phyloP scores from a whole-genome alignment of 805 yeast genomes.

The Metschnikowia koreensis region DNA sequence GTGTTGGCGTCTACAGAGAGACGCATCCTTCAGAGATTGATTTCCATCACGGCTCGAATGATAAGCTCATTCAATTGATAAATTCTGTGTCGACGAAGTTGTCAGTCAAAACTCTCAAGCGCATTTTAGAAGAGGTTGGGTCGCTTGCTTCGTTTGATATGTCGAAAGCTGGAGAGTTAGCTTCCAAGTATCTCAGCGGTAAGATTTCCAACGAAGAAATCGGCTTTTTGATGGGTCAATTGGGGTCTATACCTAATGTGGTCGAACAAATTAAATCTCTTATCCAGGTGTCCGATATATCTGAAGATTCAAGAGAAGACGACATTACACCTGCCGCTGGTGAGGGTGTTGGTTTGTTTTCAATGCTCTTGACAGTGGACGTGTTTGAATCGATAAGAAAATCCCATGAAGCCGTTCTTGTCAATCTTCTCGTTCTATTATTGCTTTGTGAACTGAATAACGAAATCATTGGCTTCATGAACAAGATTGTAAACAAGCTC shows the following conservation, averaged over 20 bases:
- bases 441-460: conserved; percentile 34
- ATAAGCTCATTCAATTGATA: conserved; percentile 22
- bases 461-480: conserved; percentile 23
- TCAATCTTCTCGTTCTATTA: conserved; percentile 30
- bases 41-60: conserved; percentile 17
- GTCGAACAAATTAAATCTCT: conserved; percentile 24
- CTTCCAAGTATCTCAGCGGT: conserved; percentile 20
- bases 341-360: conserved; percentile 22
- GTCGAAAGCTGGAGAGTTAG: conserved; percentile 23
- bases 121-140: conserved; percentile 20
- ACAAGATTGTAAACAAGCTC: conserved; percentile 25
- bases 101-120: conserved; percentile 30
- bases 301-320: conserved; percentile 1
- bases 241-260: conserved; percentile 28
- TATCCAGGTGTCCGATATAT: conserved; percentile 15
- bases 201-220: conserved; percentile 29
- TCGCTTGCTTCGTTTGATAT: conserved; percentile 14
- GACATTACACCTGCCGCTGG: conserved; percentile 5
- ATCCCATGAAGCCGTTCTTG: conserved; percentile 29
- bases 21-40: conserved; percentile 31
- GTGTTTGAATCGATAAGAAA: conserved; percentile 30
- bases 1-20: conserved; percentile 30
- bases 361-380: conserved; percentile 24
- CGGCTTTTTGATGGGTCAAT: conserved; percentile 18
- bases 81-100: conserved; percentile 22